phyloP scores from a whole-genome alignment of 306 rosid species.

The Gastrolobium villosum region DNA sequence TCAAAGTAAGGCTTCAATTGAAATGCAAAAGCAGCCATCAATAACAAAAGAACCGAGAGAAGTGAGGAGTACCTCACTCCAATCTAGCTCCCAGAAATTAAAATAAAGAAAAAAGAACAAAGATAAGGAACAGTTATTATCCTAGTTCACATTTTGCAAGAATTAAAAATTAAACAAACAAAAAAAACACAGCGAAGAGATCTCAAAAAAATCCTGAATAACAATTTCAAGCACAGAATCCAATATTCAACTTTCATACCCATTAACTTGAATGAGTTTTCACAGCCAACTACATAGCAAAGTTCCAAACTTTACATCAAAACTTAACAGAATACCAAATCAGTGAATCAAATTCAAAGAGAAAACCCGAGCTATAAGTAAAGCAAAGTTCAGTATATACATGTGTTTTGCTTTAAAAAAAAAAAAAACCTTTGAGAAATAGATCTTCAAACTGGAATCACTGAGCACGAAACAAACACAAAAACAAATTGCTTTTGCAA shows the following conservation, averaged over 20 bases:
- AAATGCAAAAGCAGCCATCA: constrained; percentile 1
- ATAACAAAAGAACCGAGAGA: neutral
- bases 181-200: neutral
- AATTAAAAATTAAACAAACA: neutral
- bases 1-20: constrained; percentile 32
- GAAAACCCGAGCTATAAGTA: constrained; percentile 43
- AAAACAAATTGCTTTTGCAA: neutral
- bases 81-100: constrained; percentile 5
- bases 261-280: neutral
- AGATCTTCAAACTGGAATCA: constrained; percentile 39
- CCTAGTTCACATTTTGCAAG: constrained; percentile 4
- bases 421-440: neutral
- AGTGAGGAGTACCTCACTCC: constrained; percentile 2
- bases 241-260: constrained; percentile 27
- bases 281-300: neutral
- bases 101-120: neutral
- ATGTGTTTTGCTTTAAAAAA: neutral
- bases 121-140: neutral
- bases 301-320: constrained; percentile 45
- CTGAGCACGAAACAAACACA: neutral
- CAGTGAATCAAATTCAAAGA: constrained; percentile 32
- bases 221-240: constrained; percentile 27
- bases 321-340: constrained; percentile 10
- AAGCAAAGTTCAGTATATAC: neutral
- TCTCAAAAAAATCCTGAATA: constrained; percentile 5